Evolutionary conservation across 768 basidiomycete genomes (phyloP).

Genomic region (Tricholoma saponaceum): DNA sequence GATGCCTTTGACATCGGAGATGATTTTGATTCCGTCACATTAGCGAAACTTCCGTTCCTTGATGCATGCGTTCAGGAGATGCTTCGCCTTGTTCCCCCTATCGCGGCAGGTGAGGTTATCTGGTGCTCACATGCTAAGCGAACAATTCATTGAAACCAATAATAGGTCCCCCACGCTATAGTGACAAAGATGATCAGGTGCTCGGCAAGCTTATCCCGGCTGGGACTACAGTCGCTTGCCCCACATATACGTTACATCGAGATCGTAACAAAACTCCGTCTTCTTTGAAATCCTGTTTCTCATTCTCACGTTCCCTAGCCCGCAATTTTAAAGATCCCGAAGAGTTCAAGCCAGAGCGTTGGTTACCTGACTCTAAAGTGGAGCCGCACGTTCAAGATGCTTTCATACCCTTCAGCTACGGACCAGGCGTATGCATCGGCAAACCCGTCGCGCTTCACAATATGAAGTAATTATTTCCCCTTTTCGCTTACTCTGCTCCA

Average conservation of each 20-base stretch:
- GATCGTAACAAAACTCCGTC: conserved; percentile 5
- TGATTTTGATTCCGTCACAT: not conserved
- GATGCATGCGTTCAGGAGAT: conserved; percentile 1
- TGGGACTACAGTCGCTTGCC: conserved; percentile 12
- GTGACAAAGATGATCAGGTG: conserved; percentile 3
- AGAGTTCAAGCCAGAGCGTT: conserved; percentile 18
- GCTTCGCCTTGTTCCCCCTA: not conserved
- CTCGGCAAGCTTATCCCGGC: conserved; percentile 6
- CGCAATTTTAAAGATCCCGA: conserved; percentile 17
- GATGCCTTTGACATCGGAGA: conserved; percentile 3
- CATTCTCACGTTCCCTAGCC: conserved; percentile 4
- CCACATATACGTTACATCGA: conserved; percentile 12
- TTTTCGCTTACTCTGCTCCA: not conserved
- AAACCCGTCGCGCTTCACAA: conserved; percentile 23
- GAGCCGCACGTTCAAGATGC: conserved; percentile 12
- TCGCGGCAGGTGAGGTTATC: not conserved
- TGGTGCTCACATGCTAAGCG: not conserved
- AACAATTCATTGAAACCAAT: not conserved
- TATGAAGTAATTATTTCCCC: conserved; percentile 16
- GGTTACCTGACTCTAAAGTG: conserved; percentile 5
- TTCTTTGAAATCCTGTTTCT: not conserved
- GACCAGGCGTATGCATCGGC: conserved; percentile 19
- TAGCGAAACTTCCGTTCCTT: conserved; percentile 1
- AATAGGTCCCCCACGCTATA: conserved; percentile 12
- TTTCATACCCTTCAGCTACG: conserved; percentile 18